phyloP scores from a whole-genome alignment of 73 alveolate genomes.

The Urostyla sp. region DNA sequence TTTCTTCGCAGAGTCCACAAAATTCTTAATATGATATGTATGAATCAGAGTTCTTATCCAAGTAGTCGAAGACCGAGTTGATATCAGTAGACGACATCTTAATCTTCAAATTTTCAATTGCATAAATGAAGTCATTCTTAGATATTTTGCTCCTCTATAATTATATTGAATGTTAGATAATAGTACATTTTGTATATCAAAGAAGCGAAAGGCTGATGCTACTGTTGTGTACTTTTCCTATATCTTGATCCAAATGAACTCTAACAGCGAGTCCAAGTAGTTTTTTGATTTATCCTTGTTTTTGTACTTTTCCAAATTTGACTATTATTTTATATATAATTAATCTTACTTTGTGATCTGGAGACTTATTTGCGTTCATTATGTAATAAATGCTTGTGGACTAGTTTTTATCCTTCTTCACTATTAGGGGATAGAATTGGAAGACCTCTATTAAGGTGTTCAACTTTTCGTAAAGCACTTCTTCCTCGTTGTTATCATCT shows the following conservation, averaged over 20 bases:
- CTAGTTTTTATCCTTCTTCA: slow-evolving; percentile 48
- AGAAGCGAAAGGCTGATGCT: slow-evolving; percentile 63
- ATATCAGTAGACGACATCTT: slow-evolving; percentile 25
- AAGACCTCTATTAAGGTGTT: slow-evolving; percentile 38
- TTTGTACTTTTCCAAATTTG: background rate
- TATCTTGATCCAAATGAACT: slow-evolving; percentile 50
- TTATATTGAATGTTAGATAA: too few relatives aligned
- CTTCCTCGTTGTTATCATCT: background rate
- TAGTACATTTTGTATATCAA: slow-evolving; percentile 47
- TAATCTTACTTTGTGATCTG: slow-evolving; percentile 5
- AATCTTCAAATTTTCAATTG: slow-evolving; percentile 47
- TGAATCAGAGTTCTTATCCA: slow-evolving; percentile 57
- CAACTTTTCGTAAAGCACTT: slow-evolving; percentile 1
- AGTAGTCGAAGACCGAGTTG: slow-evolving; percentile 43
- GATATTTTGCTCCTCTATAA: slow-evolving; percentile 43
- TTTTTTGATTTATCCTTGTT: background rate
- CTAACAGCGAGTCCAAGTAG: slow-evolving; percentile 46
- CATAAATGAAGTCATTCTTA: slow-evolving; percentile 49
- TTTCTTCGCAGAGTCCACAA: slow-evolving; percentile 62
- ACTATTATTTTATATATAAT: background rate
- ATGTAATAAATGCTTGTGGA: slow-evolving; percentile 26
- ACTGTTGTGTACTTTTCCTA: slow-evolving; percentile 51
- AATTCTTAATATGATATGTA: slow-evolving; percentile 48
- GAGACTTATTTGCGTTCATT: slow-evolving; percentile 23
- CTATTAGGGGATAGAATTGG: slow-evolving; percentile 48